Conservation (phyloP, 2,329 filamentous ascomycete species). For the Trichoderma guizhouense region DNA sequence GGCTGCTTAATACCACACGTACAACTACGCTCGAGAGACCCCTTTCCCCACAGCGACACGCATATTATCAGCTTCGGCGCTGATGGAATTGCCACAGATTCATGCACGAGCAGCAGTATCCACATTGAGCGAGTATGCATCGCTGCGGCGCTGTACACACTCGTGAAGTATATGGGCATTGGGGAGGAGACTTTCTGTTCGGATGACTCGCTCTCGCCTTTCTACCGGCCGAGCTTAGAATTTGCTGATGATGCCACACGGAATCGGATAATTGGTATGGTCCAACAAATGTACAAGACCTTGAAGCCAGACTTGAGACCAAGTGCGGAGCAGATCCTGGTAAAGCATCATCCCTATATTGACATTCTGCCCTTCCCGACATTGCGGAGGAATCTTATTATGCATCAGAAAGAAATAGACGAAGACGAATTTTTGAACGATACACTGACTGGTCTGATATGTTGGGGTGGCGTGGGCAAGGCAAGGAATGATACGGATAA, state of each 20-base stretch:
- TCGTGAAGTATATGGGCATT: background rate
- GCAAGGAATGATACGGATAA: background rate
- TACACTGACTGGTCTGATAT: background rate
- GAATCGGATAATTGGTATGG: background rate
- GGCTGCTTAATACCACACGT: background rate
- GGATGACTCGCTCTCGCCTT: background rate
- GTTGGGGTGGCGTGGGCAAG: background rate
- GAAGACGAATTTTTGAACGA: background rate
- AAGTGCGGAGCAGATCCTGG: background rate
- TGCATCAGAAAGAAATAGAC: background rate
- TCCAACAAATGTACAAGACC: background rate
- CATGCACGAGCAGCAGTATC: background rate
- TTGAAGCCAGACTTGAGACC: background rate
- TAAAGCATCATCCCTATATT: background rate
- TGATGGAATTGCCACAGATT: background rate
- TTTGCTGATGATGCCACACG: background rate
- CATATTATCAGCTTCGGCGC: background rate
- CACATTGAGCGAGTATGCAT: background rate
- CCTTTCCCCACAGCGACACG: background rate
- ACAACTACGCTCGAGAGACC: background rate
- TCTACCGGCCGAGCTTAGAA: background rate
- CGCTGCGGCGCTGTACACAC: background rate
- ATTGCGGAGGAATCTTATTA: background rate
- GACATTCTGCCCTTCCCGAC: background rate
- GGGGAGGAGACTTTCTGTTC: background rate